Percentiles rank a stretch among this genome's conserved stretches.
These are phyloP conservation scores for Rehmannia glutinosa DNA, from an alignment of 257 asterid genomes.

Conservation along the genomic window DNA sequence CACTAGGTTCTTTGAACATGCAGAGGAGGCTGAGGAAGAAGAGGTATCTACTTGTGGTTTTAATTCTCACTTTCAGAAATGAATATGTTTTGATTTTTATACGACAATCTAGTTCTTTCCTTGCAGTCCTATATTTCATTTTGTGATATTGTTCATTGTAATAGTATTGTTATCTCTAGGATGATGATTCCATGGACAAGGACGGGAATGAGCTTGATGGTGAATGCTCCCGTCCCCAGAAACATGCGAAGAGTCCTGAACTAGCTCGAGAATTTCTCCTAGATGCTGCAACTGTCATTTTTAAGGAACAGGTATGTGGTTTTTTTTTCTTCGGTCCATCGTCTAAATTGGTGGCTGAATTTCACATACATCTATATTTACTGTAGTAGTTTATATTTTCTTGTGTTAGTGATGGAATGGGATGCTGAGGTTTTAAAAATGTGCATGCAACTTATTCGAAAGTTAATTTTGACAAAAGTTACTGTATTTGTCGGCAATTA, in stretches of 20 bases:
- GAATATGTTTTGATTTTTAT: neutral
- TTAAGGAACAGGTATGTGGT: conserved; percentile 90
- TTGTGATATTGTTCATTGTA: neutral
- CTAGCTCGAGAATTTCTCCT: conserved; percentile 99
- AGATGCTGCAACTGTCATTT: conserved; percentile 97
- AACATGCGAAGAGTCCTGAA: conserved; percentile 99
- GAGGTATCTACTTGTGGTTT: conserved; percentile 59
- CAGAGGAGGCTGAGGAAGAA: conserved; percentile 99
- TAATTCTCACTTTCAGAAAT: conserved; percentile 7
- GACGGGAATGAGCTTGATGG: conserved; percentile 90
- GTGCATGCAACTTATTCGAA: neutral
- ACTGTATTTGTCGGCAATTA: too few species aligned
- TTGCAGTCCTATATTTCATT: neutral
- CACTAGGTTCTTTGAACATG: conserved; percentile 91
- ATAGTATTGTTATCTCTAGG: conserved; percentile 42
- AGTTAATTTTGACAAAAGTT: neutral
- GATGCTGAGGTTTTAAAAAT: neutral
- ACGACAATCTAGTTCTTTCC: conserved; percentile 6
- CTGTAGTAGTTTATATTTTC: neutral
- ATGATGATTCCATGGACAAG: conserved; percentile 97
- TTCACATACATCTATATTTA: neutral
- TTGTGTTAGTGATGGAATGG: neutral
- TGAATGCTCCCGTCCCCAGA: conserved; percentile 98
- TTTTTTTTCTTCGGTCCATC: neutral
- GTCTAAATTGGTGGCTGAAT: neutral